These are phyloP conservation scores for Sindora glabra DNA, from an alignment of 306 rosid species.

Conservation along the genomic window DNA sequence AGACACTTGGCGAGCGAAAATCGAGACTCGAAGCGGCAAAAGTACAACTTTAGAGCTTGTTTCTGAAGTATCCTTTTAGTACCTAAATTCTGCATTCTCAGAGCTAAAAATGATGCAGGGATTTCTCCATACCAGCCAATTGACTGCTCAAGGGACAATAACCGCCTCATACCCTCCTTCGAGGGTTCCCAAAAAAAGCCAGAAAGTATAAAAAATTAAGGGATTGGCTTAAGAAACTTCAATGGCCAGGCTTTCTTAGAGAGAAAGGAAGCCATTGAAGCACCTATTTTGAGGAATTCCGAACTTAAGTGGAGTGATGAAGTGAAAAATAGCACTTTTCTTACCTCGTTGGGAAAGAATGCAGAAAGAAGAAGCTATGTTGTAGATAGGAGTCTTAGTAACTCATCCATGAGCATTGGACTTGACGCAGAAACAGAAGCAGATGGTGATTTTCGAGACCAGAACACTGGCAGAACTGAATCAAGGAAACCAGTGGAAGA, in stretches of 20 bases:
- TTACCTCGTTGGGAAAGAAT: conserved; percentile 26
- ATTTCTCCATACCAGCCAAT: conserved; percentile 37
- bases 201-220: conserved; percentile 39
- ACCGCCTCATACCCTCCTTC: conserved; percentile 65
- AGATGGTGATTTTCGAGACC: conserved; percentile 24
- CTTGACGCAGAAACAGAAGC: conserved; percentile 32
- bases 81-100: conserved; percentile 58
- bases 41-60: conserved; percentile 80
- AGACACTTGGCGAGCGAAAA: conserved; percentile 68
- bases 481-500: conserved; percentile 20
- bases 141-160: conserved; percentile 74
- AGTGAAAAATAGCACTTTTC: conserved; percentile 25
- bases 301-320: conserved; percentile 31
- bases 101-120: conserved; percentile 54
- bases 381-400: conserved; percentile 33
- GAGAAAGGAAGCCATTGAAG: conserved; percentile 27
- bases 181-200: conserved; percentile 72
- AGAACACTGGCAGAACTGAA: conserved; percentile 21
- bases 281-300: conserved; percentile 10
- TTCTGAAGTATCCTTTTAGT: conserved; percentile 77
- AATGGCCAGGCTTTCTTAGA: conserved; percentile 34
- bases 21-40: conserved; percentile 75
- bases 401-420: conserved; percentile 56
- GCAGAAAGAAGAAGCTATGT: conserved; percentile 33
- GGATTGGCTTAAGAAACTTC: conserved; percentile 32